A percentile compares a stretch with the other conserved stretches of the same genome.
Evolutionary conservation across 371 early-diverging fungal species (phyloP).

Genomic region (Phascolomyces articulosus): DNA sequence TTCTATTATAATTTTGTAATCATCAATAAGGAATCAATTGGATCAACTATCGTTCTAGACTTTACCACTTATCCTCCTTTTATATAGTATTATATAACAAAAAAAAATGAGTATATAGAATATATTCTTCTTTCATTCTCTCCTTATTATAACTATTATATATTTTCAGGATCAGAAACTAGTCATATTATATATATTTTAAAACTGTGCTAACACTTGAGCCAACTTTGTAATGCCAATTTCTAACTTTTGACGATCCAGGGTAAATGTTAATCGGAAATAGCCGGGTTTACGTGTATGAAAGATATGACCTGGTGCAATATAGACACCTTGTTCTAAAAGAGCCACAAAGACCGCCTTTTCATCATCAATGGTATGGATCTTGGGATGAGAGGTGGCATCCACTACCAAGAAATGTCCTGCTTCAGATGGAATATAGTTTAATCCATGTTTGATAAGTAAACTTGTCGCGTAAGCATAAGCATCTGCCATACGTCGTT

Average conservation of each 20-base stretch:
- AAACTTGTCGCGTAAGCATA: constrained; percentile 45
- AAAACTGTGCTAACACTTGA: neutral
- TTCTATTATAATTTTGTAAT: too few species aligned
- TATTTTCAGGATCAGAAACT: too few species aligned
- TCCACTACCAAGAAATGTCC: constrained; percentile 75
- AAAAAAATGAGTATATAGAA: too few species aligned
- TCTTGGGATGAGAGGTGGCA: constrained; percentile 7
- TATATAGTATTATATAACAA: too few species aligned
- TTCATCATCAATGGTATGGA: constrained; percentile 34
- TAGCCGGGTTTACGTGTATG: constrained; percentile 61
- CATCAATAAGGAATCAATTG: too few species aligned
- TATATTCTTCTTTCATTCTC: too few species aligned
- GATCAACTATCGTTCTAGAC: too few species aligned
- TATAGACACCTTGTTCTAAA: constrained; percentile 59
- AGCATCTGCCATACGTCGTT: constrained; percentile 50
- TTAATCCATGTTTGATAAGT: constrained; percentile 47
- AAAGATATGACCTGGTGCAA: constrained; percentile 70
- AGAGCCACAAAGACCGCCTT: constrained; percentile 37
- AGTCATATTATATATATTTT: neutral
- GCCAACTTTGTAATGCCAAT: constrained; percentile 18
- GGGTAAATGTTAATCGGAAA: constrained; percentile 61
- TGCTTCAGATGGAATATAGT: constrained; percentile 60
- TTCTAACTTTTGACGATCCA: constrained; percentile 22
- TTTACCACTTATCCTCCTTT: too few species aligned
- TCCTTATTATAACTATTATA: too few species aligned